These are phyloP conservation scores for Lophiotrema nucula DNA, from an alignment of 495 filamentous ascomycete genomes.

Conservation along the genomic window DNA sequence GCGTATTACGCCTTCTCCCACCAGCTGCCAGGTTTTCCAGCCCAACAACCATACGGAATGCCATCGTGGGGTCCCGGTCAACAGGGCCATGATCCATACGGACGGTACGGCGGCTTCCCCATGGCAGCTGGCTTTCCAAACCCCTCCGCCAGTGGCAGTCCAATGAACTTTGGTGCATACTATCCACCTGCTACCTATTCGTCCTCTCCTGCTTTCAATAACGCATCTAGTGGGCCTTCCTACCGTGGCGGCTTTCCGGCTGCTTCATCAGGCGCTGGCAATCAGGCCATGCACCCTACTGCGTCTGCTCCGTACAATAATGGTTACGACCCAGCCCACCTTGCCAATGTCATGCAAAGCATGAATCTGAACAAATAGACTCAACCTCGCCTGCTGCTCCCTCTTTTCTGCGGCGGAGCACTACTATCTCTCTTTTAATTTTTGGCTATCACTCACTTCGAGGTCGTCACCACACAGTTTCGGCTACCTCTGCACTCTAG, in stretches of 20 bases:
- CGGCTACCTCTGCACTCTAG: no score
- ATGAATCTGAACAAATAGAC: neutral
- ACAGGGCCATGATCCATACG: neutral
- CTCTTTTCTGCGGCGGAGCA: no score
- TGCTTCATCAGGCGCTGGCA: neutral
- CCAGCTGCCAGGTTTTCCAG: conserved; percentile 11
- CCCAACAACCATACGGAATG: neutral
- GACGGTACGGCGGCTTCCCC: neutral
- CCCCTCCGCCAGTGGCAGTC: conserved; percentile 7
- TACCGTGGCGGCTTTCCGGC: conserved; percentile 5
- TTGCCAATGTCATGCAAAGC: conserved; percentile 7
- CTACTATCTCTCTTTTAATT: no score
- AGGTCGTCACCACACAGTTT: no score
- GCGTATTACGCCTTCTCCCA: conserved; percentile 17
- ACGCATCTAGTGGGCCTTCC: neutral
- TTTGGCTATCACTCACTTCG: no score
- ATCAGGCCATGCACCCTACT: neutral
- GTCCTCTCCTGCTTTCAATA: conserved; percentile 7
- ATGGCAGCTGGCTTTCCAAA: conserved; percentile 7
- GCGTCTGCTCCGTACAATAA: neutral
- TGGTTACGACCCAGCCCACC: neutral
- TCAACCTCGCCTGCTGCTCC: no score
- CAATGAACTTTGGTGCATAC: conserved; percentile 15
- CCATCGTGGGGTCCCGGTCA: neutral
- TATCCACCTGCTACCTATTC: conserved; percentile 23